A percentile compares a stretch with the other conserved stretches of the same genome.
These are phyloP conservation scores for Oemleria cerasiformis DNA, from an alignment of 306 rosid genomes.

Conservation along the genomic window DNA sequence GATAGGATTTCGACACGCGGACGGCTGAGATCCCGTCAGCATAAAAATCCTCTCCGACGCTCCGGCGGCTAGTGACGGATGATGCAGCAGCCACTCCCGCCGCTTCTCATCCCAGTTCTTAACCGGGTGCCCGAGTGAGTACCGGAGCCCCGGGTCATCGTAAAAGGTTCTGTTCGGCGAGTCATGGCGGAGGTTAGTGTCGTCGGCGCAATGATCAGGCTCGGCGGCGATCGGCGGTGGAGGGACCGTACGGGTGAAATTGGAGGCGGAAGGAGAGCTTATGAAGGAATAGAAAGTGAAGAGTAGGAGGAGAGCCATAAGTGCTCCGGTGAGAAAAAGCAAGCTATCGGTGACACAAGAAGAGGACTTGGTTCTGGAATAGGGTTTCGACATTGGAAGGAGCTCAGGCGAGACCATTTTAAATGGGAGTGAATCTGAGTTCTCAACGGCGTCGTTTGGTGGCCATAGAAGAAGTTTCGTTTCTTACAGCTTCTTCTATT, in stretches of 20 bases:
- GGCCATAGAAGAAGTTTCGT: not conserved
- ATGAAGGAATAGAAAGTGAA: conserved; percentile 51
- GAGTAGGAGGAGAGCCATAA: conserved; percentile 53
- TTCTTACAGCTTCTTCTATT: not conserved
- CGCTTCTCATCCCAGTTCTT: conserved; percentile 73
- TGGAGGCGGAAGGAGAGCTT: conserved; percentile 26
- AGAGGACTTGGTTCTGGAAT: conserved; percentile 41
- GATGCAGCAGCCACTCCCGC: conserved; percentile 48
- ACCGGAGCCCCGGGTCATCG: conserved; percentile 58
- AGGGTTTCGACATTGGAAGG: conserved; percentile 46
- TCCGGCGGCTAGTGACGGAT: conserved; percentile 51
- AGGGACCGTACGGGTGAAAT: not conserved
- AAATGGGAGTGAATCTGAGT: not conserved
- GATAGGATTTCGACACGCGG: conserved; percentile 58
- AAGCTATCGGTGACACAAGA: conserved; percentile 39
- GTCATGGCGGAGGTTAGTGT: conserved; percentile 29
- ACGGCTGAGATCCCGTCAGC: conserved; percentile 80
- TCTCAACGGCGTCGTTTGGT: not conserved
- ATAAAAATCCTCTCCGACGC: conserved; percentile 28
- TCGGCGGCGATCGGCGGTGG: not conserved
- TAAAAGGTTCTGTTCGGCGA: conserved; percentile 54
- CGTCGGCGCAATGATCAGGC: conserved; percentile 5
- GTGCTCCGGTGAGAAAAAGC: conserved; percentile 58
- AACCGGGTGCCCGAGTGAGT: conserved; percentile 50
- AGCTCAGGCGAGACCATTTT: conserved; percentile 48